Percentiles rank a stretch among this genome's conserved stretches.
Evolutionary conservation across 1,284 basidiomycete genomes (phyloP).

Genomic region (Pisolithus thermaeus): DNA sequence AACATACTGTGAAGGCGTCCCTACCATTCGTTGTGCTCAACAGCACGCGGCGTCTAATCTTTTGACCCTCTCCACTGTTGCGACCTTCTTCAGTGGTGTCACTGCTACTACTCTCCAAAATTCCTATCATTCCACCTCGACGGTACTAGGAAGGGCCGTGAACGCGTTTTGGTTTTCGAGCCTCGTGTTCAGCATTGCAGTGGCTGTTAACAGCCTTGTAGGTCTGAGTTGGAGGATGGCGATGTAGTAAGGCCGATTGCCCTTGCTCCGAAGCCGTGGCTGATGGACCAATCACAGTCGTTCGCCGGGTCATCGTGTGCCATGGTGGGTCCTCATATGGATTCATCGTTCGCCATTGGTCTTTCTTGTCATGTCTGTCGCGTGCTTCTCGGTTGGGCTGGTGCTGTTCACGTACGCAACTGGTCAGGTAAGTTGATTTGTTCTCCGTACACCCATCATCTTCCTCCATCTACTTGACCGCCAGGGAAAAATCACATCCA

Average conservation of each 20-base stretch:
- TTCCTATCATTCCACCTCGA: slow-evolving; percentile 39
- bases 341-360: slow-evolving; percentile 73
- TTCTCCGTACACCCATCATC: background rate
- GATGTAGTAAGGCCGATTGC: slow-evolving; percentile 56
- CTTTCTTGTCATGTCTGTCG: slow-evolving; percentile 67
- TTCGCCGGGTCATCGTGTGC: slow-evolving; percentile 55
- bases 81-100: slow-evolving; percentile 74
- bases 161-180: slow-evolving; percentile 72
- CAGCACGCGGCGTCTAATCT: slow-evolving; percentile 65
- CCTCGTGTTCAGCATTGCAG: slow-evolving; percentile 69
- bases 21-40: slow-evolving; percentile 69
- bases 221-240: slow-evolving; percentile 73
- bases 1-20: slow-evolving; percentile 45
- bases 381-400: slow-evolving; percentile 65
- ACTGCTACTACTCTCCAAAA: slow-evolving; percentile 69
- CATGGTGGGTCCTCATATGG: slow-evolving; percentile 78
- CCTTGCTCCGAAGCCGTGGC: background rate
- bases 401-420: slow-evolving; percentile 64
- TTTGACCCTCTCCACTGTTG: slow-evolving; percentile 66
- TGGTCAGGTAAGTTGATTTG: slow-evolving; percentile 38
- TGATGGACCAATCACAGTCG: slow-evolving; percentile 26
- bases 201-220: slow-evolving; percentile 67
- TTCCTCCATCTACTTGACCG: background rate
- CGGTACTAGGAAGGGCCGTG: slow-evolving; percentile 37
- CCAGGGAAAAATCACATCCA: slow-evolving; percentile 49